Evolutionary conservation across 2,329 filamentous ascomycete species (phyloP), one percentile per base, ranked within the genome.

Genomic region (Aspergillus sclerotialis): DNA sequence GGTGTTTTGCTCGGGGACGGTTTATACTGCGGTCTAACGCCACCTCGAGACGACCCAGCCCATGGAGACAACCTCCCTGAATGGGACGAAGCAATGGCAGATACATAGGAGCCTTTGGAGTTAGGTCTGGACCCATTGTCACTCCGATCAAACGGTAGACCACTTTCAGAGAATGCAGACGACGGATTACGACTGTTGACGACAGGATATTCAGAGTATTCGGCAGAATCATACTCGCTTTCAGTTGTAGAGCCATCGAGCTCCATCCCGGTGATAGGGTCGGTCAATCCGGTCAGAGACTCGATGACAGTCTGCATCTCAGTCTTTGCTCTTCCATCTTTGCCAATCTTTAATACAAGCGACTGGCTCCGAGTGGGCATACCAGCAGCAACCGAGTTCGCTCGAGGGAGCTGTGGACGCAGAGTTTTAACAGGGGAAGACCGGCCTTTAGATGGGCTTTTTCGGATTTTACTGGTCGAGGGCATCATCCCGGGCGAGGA

Each of bases 281-380:
- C 56, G 1, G 56, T 60, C 40, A 59, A 42, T 1, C 50, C 55
- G 1, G 54, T 58, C 4, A 55, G 46, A 9, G 46, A 47, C 32
- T 58, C 52, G 11, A 50, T 42, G 11, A 63, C 46, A 5, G 61
- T 40, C 35, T 61, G 59, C 51, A 65, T 63, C 38, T 67, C 63
- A 4, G 67, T 63, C 47, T 65, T 69, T 17, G 68, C 68, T 36
- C 67, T 54, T 10, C 68, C 67, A 44, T 69, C 65, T 31, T 63
- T 60, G 37, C 67, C 67, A 40, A 71, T 68, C n/a, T 59, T 63
- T 14, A 71, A 53, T 4, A 68, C 56, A 12, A 71, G 49, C 5
- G 65, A 67, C 21, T 58, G 57, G 14, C 64, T 61, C 2, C 60
- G 60, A 27, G 48, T 48, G 23, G 60, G 53, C 16, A 61, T 29